Conservation (phyloP, 2,329 filamentous ascomycete species). For the Nothophaeocryptopus gaeumannii region DNA sequence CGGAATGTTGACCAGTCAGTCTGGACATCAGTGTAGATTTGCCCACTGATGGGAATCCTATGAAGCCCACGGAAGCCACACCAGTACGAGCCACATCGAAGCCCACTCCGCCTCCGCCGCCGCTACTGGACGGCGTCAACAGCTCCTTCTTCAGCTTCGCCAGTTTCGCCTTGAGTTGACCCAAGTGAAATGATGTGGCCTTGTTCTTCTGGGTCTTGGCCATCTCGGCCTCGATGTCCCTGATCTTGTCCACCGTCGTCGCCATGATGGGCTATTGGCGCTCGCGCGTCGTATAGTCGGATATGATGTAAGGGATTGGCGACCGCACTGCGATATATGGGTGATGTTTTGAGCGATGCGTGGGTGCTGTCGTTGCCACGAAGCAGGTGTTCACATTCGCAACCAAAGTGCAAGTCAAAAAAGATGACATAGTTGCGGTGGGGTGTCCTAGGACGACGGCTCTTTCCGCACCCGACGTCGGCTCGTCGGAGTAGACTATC, state of each 20-base stretch:
- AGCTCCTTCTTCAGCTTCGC: constrained; percentile 97
- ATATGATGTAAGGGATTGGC: too few relatives aligned
- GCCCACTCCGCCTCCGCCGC: constrained; percentile 75
- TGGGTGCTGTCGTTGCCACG: too few relatives aligned
- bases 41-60: constrained; percentile 95
- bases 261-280: constrained; percentile 59
- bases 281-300: neutral
- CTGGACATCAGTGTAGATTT: constrained; percentile 97
- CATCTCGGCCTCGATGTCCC: constrained; percentile 97
- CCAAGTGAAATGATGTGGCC: constrained; percentile 42
- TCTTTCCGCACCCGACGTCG: too few relatives aligned
- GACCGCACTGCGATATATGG: too few relatives aligned
- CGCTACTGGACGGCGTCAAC: constrained; percentile 73
- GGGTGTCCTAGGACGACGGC: too few relatives aligned
- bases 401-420: too few relatives aligned
- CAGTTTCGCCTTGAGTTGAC: constrained; percentile 94
- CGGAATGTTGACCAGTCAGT: constrained; percentile 93
- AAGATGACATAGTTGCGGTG: too few relatives aligned
- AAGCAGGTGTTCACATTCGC: too few relatives aligned
- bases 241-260: constrained; percentile 99
- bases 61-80: constrained; percentile 95
- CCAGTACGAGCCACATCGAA: constrained; percentile 98
- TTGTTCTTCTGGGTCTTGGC: constrained; percentile 79
- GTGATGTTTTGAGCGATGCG: too few relatives aligned
- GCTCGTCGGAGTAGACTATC: too few relatives aligned